Evolutionary conservation across 306 rosid species (phyloP).

Genomic region (Cicer chorassanicum): DNA sequence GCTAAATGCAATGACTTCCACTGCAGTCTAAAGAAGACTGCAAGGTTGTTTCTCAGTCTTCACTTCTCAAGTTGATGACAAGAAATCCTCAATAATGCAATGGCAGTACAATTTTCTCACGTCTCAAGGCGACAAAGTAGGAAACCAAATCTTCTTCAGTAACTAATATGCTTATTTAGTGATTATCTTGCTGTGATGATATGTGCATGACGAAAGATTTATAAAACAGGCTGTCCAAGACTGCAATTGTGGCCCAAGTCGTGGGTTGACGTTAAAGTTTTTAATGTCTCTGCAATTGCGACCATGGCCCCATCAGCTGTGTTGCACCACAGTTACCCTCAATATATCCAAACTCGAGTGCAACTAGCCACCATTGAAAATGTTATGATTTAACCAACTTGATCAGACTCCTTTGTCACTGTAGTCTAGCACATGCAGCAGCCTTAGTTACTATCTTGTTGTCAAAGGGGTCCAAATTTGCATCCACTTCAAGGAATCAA

Average conservation of each 20-base stretch:
- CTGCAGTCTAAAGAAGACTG: no score
- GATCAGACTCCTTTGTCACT: slow-evolving; percentile 6
- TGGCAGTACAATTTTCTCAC: slow-evolving; percentile 3
- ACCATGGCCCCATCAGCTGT: neutral
- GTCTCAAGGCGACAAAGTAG: slow-evolving; percentile 16
- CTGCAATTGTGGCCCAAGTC: neutral
- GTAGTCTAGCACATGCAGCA: slow-evolving; percentile 3
- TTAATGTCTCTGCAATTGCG: neutral
- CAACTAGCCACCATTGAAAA: neutral
- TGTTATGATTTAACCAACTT: slow-evolving; percentile 13
- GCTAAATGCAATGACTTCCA: no score
- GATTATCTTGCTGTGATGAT: neutral
- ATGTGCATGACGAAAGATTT: neutral
- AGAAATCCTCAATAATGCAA: slow-evolving; percentile 16
- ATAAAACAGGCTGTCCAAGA: neutral
- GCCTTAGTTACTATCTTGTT: neutral
- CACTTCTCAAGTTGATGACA: neutral
- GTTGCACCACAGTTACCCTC: neutral
- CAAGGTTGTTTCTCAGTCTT: neutral
- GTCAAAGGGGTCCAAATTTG: slow-evolving; percentile 20
- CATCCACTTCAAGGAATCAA: slow-evolving; percentile 24
- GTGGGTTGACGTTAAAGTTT: neutral
- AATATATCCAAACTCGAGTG: neutral
- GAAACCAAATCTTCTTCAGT: neutral
- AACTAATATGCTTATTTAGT: neutral